Evolutionary conservation across 176 grass and related monocot genomes (phyloP).

Genomic region (Oryza officinalis): DNA sequence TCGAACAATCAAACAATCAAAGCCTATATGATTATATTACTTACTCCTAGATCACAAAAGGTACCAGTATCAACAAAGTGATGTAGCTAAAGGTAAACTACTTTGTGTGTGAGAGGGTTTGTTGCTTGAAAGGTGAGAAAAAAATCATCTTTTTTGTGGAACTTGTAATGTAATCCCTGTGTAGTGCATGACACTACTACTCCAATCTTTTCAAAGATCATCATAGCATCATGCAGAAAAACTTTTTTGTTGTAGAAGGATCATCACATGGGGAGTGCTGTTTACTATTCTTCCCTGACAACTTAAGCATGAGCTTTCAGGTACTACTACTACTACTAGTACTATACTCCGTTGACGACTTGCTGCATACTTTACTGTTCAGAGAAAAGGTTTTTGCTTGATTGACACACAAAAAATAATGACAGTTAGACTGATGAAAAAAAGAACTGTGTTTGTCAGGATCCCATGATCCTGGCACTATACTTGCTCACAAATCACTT

Average conservation of each 20-base stretch:
- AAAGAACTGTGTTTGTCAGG: neutral
- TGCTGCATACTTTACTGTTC: constrained; percentile 1
- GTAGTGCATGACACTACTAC: neutral
- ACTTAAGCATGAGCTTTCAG: constrained; percentile 36
- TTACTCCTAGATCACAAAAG: neutral
- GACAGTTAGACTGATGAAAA: neutral
- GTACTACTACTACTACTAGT: neutral
- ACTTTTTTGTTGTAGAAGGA: neutral
- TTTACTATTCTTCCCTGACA: constrained; percentile 21
- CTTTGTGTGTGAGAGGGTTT: neutral
- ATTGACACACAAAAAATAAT: neutral
- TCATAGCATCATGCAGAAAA: neutral
- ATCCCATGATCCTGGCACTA: constrained; percentile 26
- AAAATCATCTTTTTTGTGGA: neutral
- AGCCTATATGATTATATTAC: too few species aligned
- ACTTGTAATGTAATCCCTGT: too few species aligned
- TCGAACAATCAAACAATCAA: too few species aligned
- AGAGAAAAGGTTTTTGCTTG: constrained; percentile 14
- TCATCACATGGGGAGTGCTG: neutral
- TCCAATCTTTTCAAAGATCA: neutral
- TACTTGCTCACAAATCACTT: neutral
- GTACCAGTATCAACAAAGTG: neutral
- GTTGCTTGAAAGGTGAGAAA: neutral
- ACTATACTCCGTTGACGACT: constrained; percentile 23
- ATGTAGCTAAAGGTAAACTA: neutral